Percentiles rank a stretch among this genome's conserved stretches.
Evolutionary conservation across 2,329 filamentous ascomycete species (phyloP).

Genomic region (Calonectria pteridis): DNA sequence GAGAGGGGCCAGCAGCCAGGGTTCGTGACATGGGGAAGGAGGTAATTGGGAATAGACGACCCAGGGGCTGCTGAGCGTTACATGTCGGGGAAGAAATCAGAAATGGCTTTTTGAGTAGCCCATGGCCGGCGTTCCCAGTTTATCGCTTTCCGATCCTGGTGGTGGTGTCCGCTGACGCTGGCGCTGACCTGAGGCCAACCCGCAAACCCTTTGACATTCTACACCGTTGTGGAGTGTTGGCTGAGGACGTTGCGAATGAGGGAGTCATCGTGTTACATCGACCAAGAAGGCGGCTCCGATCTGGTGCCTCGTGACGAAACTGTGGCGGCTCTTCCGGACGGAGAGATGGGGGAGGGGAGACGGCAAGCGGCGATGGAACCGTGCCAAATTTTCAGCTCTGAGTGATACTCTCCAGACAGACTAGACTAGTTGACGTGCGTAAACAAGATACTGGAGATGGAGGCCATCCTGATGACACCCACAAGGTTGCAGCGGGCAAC

Average conservation of each 20-base stretch:
- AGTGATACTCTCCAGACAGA: background rate
- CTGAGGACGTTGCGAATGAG: constrained; percentile 6
- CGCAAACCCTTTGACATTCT: constrained; percentile 17
- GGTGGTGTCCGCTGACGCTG: constrained; percentile 39
- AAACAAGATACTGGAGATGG: constrained; percentile 3
- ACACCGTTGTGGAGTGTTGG: constrained; percentile 25
- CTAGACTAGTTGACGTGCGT: background rate
- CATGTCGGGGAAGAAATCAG: constrained; percentile 37
- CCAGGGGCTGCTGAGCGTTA: constrained; percentile 22
- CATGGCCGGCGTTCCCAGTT: constrained; percentile 34
- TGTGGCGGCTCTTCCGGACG: constrained; percentile 11
- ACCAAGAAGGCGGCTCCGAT: constrained; percentile 5
- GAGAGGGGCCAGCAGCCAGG: constrained; percentile 27
- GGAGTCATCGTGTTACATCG: constrained; percentile 18
- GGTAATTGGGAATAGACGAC: constrained; percentile 24
- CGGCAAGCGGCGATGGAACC: background rate
- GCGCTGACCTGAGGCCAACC: constrained; percentile 33
- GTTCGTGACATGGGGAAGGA: constrained; percentile 22
- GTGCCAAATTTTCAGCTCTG: constrained; percentile 1
- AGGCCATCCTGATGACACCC: background rate
- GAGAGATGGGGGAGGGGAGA: background rate
- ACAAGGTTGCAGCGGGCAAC: constrained; percentile 5
- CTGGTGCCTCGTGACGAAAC: constrained; percentile 20
- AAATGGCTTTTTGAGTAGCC: constrained; percentile 36
- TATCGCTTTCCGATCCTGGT: constrained; percentile 34